Base-by-base conservation (phyloP, 805 yeast genomes). In the Hemisphaericaspora nanyangensis region DNA sequence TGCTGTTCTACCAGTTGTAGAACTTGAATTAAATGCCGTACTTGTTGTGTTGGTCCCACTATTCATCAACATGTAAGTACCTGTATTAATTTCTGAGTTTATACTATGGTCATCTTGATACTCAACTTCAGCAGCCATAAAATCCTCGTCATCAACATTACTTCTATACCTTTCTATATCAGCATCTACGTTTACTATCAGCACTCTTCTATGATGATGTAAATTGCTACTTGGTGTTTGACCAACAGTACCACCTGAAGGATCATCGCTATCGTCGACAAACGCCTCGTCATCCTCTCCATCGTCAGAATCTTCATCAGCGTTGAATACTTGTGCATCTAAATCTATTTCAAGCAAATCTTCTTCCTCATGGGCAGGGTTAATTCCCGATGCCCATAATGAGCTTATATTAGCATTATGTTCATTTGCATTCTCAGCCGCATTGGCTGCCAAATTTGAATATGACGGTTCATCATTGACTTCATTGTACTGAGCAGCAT, bases 71-170 rank as follows among this genome's bases (percentile, higher is more conserved):
- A 31, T 29, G 13, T 30, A 22, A 4, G 34, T 28, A 7, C 40
- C 18, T 34, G 45, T 35, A 41, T 45, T 42, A 41, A 40, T 31
- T 16, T 50, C 51, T 24, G 51, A 47, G 40, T 46, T 44, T 20
- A 56, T 33, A 34, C 60, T 44, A 45, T 67, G 72, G 43, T 67
- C 73, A 35, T 61, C 56, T 45, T 66, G 73, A 41, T 69, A 68
- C 42, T 69, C 74, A 8, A 68, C 74, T 19, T 69, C 75, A 28
- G 64, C 71, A 2, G 74, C 74, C 74, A 69, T 68, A 40, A 68
- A 69, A 6, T 70, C 74, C 35, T 68, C 74, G 35, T 63, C 68
- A 6, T 56, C 58, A 3, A 33, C 15, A 12, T 26, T 31, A 29
- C 12, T 17, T 31, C 34, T 33, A 24, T 43, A 47, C 8, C 41